Percentiles rank a stretch among this genome's conserved stretches.
Evolutionary conservation across 2,329 filamentous ascomycete genomes (phyloP).

Genomic region (Aspergillus aculeatinus): DNA sequence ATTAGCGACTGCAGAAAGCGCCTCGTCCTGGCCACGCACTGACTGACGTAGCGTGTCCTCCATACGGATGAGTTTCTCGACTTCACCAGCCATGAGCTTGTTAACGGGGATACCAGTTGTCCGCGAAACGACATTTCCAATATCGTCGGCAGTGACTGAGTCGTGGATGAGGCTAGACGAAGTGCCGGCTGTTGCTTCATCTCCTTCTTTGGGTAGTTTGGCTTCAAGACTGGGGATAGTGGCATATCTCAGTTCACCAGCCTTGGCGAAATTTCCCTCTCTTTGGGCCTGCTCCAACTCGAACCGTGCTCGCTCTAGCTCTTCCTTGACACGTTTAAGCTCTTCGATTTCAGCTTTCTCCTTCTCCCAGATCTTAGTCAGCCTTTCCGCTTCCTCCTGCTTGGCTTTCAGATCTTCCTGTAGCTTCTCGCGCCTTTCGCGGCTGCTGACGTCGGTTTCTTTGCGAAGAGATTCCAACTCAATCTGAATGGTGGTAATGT

Average conservation of each 20-base stretch:
- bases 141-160: conserved; percentile 92
- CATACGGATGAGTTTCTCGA: conserved; percentile 94
- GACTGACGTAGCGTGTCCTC: conserved; percentile 81
- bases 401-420: conserved; percentile 73
- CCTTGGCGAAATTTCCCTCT: conserved; percentile 81
- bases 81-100: conserved; percentile 88
- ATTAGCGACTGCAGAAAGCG: conserved; percentile 84
- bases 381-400: conserved; percentile 70
- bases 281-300: conserved; percentile 87
- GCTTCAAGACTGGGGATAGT: conserved; percentile 78
- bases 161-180: conserved; percentile 75
- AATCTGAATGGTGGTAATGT: conserved; percentile 97
- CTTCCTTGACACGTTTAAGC: conserved; percentile 82
- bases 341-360: conserved; percentile 81
- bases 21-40: conserved; percentile 91
- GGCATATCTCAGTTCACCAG: conserved; percentile 87
- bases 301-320: conserved; percentile 80
- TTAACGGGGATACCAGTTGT: conserved; percentile 90
- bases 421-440: conserved; percentile 82
- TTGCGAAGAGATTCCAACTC: conserved; percentile 92
- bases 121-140: conserved; percentile 84
- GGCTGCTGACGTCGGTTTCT: conserved; percentile 85
- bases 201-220: conserved; percentile 73
- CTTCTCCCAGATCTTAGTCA: conserved; percentile 86
- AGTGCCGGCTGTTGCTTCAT: conserved; percentile 45